A percentile compares a stretch with the other conserved stretches of the same genome.
Conservation (phyloP, 768 basidiomycete species). For the Trichaptum fuscoviolaceum region DNA sequence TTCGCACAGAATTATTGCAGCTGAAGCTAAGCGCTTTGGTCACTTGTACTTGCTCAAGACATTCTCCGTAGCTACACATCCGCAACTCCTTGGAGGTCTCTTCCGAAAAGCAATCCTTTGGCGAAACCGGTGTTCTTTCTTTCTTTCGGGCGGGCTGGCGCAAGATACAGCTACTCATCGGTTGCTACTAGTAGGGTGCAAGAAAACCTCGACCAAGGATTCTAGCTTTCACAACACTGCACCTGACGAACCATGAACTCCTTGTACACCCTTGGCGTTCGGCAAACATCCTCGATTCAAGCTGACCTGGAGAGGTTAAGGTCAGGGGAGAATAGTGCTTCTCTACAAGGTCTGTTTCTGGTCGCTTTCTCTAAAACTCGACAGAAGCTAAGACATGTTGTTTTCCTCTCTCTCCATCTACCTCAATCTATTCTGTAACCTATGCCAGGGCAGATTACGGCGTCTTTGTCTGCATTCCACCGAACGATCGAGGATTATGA, state of each 20-base stretch:
- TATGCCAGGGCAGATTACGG: conserved; percentile 88
- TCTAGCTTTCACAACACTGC: neutral
- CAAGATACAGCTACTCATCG: too few species aligned
- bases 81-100: too few species aligned
- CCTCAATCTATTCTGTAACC: conserved; percentile 19
- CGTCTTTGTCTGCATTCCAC: conserved; percentile 92
- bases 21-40: neutral
- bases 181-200: too few species aligned
- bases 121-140: too few species aligned
- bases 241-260: conserved; percentile 66
- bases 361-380: neutral
- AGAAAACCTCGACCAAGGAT: neutral
- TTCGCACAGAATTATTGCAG: neutral
- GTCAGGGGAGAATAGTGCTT: conserved; percentile 73
- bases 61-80: too few species aligned
- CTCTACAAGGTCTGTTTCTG: conserved; percentile 67
- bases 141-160: too few species aligned
- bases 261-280: conserved; percentile 87
- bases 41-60: neutral
- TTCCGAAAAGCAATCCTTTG: too few species aligned
- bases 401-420: neutral
- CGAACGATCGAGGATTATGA: conserved; percentile 97
- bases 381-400: neutral
- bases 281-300: conserved; percentile 85
- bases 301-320: conserved; percentile 81